Conservation (phyloP, 2,329 filamentous ascomycete genomes). For the Pseudogymnoascus sp. region DNA sequence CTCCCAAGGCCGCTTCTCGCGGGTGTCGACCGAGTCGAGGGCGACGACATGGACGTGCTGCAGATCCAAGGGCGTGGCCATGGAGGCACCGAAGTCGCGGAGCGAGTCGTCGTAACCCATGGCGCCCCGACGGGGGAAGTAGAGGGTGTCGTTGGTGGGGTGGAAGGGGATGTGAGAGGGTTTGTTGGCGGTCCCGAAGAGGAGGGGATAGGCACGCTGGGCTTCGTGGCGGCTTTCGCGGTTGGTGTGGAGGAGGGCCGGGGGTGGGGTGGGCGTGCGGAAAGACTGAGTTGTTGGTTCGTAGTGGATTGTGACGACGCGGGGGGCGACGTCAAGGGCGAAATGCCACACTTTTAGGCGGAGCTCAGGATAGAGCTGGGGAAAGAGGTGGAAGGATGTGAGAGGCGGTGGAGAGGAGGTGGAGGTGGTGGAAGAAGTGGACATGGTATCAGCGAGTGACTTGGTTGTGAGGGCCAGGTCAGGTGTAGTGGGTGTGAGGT, state of each 20-base stretch:
- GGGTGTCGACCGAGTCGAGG: slow-evolving; percentile 38
- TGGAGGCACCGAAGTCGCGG: slow-evolving; percentile 34
- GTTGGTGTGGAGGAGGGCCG: slow-evolving; percentile 34
- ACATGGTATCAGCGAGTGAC: not conserved
- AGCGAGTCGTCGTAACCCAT: slow-evolving; percentile 30
- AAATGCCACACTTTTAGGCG: slow-evolving; percentile 24
- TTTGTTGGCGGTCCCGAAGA: slow-evolving; percentile 29
- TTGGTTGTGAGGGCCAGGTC: not conserved
- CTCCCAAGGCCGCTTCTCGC: slow-evolving; percentile 41
- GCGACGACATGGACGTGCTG: slow-evolving; percentile 34
- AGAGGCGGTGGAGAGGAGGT: slow-evolving; percentile 6
- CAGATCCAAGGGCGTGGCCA: slow-evolving; percentile 25
- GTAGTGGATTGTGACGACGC: slow-evolving; percentile 30
- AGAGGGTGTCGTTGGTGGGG: slow-evolving; percentile 24
- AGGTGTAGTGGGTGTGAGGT: not conserved
- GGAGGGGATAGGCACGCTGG: slow-evolving; percentile 28
- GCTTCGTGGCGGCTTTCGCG: slow-evolving; percentile 37
- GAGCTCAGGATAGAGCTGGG: slow-evolving; percentile 23
- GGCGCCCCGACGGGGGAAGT: slow-evolving; percentile 28
- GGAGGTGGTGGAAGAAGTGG: slow-evolving; percentile 10
- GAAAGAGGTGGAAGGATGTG: slow-evolving; percentile 22
- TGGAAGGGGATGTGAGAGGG: slow-evolving; percentile 23
- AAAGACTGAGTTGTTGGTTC: slow-evolving; percentile 30
- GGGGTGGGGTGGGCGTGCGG: slow-evolving; percentile 31
- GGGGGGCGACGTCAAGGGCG: slow-evolving; percentile 16